A percentile compares a stretch with the other conserved stretches of the same genome.
Evolutionary conservation across 371 early-diverging fungal genomes (phyloP).

Genomic region (Basidiobolus meristosporus): DNA sequence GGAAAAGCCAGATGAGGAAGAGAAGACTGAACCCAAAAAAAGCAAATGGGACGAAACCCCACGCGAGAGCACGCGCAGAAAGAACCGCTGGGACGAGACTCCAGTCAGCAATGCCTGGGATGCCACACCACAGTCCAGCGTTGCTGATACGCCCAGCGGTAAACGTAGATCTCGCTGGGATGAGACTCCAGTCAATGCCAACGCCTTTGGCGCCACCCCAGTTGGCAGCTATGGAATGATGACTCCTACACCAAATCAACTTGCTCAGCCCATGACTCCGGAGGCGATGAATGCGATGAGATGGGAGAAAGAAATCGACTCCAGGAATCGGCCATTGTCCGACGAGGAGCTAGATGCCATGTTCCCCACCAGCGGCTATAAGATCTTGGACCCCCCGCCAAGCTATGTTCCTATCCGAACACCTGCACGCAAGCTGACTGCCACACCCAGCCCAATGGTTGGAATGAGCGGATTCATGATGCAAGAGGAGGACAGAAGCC

Average conservation of each 20-base stretch:
- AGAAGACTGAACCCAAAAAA: conserved; percentile 7
- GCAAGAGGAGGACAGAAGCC: conserved; percentile 34
- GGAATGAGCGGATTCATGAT: conserved; percentile 78
- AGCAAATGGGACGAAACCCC: conserved; percentile 65
- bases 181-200: conserved; percentile 48
- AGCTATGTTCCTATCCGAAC: conserved; percentile 87
- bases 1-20: conserved; percentile 30
- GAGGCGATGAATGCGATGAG: conserved; percentile 51
- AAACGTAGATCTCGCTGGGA: conserved; percentile 62
- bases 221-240: conserved; percentile 49
- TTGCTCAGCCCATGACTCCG: conserved; percentile 45
- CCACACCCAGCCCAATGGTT: conserved; percentile 79
- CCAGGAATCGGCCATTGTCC: conserved; percentile 62
- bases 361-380: conserved; percentile 82
- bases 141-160: conserved; percentile 21
- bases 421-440: conserved; percentile 84
- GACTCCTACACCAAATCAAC: conserved; percentile 37
- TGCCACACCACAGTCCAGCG: conserved; percentile 28
- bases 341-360: conserved; percentile 90
- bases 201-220: conserved; percentile 51
- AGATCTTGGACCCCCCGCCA: conserved; percentile 74
- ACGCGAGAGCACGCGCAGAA: conserved; percentile 16
- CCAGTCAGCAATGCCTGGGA: conserved; percentile 30
- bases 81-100: conserved; percentile 38
- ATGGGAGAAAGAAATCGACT: conserved; percentile 72